These are phyloP conservation scores for Ophiostoma ulmi DNA, from an alignment of 2,329 filamentous ascomycete genomes.

Conservation along the genomic window DNA sequence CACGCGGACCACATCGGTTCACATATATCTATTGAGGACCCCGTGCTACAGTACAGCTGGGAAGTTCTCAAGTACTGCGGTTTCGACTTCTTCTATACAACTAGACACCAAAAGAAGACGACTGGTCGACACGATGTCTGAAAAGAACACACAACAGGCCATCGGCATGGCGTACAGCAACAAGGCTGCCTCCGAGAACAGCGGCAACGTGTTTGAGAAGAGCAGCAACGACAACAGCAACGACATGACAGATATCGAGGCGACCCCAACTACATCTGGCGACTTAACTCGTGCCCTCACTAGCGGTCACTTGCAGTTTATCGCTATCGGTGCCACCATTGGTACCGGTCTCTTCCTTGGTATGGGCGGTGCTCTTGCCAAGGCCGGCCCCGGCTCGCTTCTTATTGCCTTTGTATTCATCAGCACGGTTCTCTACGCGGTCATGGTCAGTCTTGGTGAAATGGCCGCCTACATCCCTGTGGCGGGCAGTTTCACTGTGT, in stretches of 20 bases:
- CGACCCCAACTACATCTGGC: slow-evolving; percentile 34
- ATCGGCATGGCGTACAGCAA: neutral
- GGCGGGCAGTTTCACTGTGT: slow-evolving; percentile 57
- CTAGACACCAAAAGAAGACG: neutral
- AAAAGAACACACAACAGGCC: slow-evolving; percentile 6
- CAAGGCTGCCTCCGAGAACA: slow-evolving; percentile 11
- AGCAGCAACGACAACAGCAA: slow-evolving; percentile 16
- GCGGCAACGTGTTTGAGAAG: slow-evolving; percentile 14
- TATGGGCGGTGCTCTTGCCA: slow-evolving; percentile 49
- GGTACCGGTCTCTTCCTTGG: slow-evolving; percentile 56
- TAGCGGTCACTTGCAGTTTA: slow-evolving; percentile 54
- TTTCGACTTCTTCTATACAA: neutral
- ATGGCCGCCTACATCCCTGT: slow-evolving; percentile 61
- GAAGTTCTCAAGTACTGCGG: neutral
- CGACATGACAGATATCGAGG: slow-evolving; percentile 10
- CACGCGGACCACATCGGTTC: neutral
- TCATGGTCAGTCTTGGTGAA: slow-evolving; percentile 60
- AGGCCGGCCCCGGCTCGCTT: slow-evolving; percentile 44
- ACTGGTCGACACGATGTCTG: slow-evolving; percentile 12
- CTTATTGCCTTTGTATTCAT: slow-evolving; percentile 51
- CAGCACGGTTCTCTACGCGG: slow-evolving; percentile 58
- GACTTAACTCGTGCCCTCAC: slow-evolving; percentile 44
- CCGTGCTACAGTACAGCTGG: neutral
- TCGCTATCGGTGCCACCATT: slow-evolving; percentile 55
- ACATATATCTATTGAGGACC: neutral